Percentiles rank a stretch among this genome's conserved stretches.
phyloP scores from a whole-genome alignment of 2,329 filamentous ascomycete genomes.

The Capronia epimyces region DNA sequence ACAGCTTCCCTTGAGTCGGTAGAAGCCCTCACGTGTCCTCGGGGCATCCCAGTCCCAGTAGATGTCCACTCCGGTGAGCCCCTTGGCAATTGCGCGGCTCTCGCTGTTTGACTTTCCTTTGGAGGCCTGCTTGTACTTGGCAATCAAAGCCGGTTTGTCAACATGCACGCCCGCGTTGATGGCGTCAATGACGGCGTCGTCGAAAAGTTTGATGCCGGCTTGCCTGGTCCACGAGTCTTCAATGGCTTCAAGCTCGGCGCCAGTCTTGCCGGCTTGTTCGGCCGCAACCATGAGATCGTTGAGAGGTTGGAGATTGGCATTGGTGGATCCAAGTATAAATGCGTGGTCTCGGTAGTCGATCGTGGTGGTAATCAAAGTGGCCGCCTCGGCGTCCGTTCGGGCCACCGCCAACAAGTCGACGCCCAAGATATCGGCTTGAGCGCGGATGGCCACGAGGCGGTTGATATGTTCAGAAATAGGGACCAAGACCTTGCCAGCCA shows the following conservation, averaged over 20 bases:
- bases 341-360: constrained; percentile 93
- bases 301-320: constrained; percentile 74
- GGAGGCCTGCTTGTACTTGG: constrained; percentile 60
- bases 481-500: constrained; percentile 97
- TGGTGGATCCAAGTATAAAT: constrained; percentile 87
- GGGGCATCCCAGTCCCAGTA: constrained; percentile 95
- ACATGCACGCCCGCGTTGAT: constrained; percentile 64
- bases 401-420: constrained; percentile 84
- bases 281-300: constrained; percentile 87
- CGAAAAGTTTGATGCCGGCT: constrained; percentile 79
- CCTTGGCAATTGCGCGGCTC: constrained; percentile 71
- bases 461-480: constrained; percentile 98
- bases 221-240: constrained; percentile 81
- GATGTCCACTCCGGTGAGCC: constrained; percentile 71
- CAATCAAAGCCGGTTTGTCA: constrained; percentile 64
- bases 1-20: constrained; percentile 84
- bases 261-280: constrained; percentile 73
- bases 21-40: constrained; percentile 89
- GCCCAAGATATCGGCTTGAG: constrained; percentile 98
- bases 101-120: constrained; percentile 84
- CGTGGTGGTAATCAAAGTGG: constrained; percentile 91
- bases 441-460: constrained; percentile 89
- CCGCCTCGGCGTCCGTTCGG: constrained; percentile 94
- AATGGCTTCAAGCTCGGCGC: constrained; percentile 76
- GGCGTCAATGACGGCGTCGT: constrained; percentile 77